Conservation (phyloP, 441 rosid genomes). For the Theobroma grandiflorum region DNA sequence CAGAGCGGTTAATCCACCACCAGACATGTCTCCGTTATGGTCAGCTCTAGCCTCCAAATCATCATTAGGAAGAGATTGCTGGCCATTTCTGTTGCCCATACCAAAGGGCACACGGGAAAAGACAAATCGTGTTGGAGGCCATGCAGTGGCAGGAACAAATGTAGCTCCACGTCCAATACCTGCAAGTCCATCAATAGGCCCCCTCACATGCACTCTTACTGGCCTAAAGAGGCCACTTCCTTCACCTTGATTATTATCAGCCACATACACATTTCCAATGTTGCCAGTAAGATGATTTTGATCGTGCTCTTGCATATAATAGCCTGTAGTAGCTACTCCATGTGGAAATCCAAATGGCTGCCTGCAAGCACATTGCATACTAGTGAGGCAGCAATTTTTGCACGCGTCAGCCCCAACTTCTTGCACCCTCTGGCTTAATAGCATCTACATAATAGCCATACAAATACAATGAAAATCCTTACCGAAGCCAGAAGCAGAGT, state of each 20-base stretch:
- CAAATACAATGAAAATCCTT: constrained; percentile 29
- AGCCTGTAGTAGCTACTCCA: constrained; percentile 61
- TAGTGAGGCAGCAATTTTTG: constrained; percentile 81
- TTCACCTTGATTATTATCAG: constrained; percentile 78
- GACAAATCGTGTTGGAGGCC: constrained; percentile 93
- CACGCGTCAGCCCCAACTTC: constrained; percentile 92
- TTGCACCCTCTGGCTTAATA: constrained; percentile 88
- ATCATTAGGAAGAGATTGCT: constrained; percentile 81
- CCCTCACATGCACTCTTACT: constrained; percentile 87
- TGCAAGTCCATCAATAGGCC: constrained; percentile 94
- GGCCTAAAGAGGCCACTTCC: constrained; percentile 84
- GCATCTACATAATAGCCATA: constrained; percentile 66
- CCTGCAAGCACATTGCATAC: constrained; percentile 80
- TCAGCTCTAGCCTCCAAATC: constrained; percentile 82
- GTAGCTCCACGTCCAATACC: constrained; percentile 93
- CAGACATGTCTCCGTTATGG: constrained; percentile 73
- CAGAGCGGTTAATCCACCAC: constrained; percentile 91
- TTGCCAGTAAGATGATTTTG: constrained; percentile 60
- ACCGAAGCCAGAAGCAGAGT: constrained; percentile 6
- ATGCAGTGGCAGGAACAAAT: constrained; percentile 77
- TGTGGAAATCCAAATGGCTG: constrained; percentile 76
- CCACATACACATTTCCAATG: constrained; percentile 70
- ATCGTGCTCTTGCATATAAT: constrained; percentile 76
- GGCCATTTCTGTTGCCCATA: constrained; percentile 76
- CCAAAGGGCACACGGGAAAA: constrained; percentile 91